These are phyloP conservation scores for Myochromella boudieri DNA, from an alignment of 768 basidiomycete genomes.

Conservation along the genomic window DNA sequence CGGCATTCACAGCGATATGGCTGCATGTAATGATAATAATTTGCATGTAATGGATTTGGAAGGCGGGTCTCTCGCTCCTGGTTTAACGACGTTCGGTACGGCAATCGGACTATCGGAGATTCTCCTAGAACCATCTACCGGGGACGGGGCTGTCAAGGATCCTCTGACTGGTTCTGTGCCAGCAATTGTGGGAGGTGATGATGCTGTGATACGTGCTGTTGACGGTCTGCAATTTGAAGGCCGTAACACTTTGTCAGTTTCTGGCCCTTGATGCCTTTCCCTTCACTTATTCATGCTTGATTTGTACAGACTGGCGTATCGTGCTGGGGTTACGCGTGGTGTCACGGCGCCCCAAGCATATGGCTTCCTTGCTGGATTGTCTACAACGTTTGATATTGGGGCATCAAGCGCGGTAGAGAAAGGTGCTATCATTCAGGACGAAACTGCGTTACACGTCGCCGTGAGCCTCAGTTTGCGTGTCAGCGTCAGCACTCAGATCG, in stretches of 20 bases:
- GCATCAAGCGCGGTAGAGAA: slow-evolving; percentile 56
- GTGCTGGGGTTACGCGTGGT: slow-evolving; percentile 69
- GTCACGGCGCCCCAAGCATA: slow-evolving; percentile 56
- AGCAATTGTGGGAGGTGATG: slow-evolving; percentile 39
- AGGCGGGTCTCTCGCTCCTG: slow-evolving; percentile 63
- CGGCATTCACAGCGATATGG: slow-evolving; percentile 20
- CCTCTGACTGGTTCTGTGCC: slow-evolving; percentile 40
- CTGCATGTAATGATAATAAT: slow-evolving; percentile 7
- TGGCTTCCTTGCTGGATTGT: slow-evolving; percentile 64
- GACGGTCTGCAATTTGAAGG: slow-evolving; percentile 61
- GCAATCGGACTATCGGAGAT: slow-evolving; percentile 73
- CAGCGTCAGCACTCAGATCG: slow-evolving; percentile 66
- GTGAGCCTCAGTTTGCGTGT: slow-evolving; percentile 34
- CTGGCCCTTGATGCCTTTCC: slow-evolving; percentile 14
- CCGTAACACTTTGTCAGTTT: slow-evolving; percentile 47
- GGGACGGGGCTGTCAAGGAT: slow-evolving; percentile 62
- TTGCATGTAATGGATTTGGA: slow-evolving; percentile 49
- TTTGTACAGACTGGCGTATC: slow-evolving; percentile 62
- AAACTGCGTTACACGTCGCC: slow-evolving; percentile 64
- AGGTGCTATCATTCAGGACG: slow-evolving; percentile 65
- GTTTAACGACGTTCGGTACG: slow-evolving; percentile 64
- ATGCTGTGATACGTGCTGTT: slow-evolving; percentile 54
- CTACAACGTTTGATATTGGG: slow-evolving; percentile 59
- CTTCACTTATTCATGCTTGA: slow-evolving; percentile 1
- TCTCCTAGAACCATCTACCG: slow-evolving; percentile 57